These are phyloP conservation scores for Phoma herbarum DNA, from an alignment of 2,329 filamentous ascomycete species.

Conservation along the genomic window DNA sequence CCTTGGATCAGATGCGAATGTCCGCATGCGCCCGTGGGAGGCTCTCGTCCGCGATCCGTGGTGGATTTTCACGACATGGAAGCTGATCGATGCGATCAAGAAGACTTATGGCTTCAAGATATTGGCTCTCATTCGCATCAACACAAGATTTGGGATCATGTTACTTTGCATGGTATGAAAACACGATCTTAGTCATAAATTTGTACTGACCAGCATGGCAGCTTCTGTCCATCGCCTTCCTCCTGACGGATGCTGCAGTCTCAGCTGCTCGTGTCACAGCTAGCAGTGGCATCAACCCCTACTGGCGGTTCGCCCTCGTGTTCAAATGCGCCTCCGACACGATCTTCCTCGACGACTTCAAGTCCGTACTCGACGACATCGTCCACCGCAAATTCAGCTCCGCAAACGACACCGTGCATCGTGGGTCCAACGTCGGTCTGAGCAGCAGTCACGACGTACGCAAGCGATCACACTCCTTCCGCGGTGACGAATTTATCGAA, in stretches of 20 bases:
- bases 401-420: constrained; percentile 24
- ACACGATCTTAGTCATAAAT: background rate
- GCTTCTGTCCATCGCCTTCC: constrained; percentile 41
- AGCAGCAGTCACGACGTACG: constrained; percentile 15
- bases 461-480: constrained; percentile 29
- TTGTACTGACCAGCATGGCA: background rate
- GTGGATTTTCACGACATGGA: constrained; percentile 51
- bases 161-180: constrained; percentile 41
- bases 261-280: constrained; percentile 39
- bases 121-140: constrained; percentile 38
- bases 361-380: constrained; percentile 47
- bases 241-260: constrained; percentile 43
- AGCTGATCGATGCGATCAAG: constrained; percentile 42
- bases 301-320: constrained; percentile 48
- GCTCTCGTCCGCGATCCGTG: constrained; percentile 46
- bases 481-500: constrained; percentile 34
- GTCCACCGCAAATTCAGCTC: constrained; percentile 38
- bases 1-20: constrained; percentile 41
- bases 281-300: constrained; percentile 46
- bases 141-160: constrained; percentile 46
- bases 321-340: constrained; percentile 50
- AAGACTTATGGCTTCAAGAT: constrained; percentile 46
- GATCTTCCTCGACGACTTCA: constrained; percentile 51
- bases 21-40: constrained; percentile 44
- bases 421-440: constrained; percentile 22